Evolutionary conservation across 164 flowering plant genomes (phyloP).

Genomic region (Piper longum): DNA sequence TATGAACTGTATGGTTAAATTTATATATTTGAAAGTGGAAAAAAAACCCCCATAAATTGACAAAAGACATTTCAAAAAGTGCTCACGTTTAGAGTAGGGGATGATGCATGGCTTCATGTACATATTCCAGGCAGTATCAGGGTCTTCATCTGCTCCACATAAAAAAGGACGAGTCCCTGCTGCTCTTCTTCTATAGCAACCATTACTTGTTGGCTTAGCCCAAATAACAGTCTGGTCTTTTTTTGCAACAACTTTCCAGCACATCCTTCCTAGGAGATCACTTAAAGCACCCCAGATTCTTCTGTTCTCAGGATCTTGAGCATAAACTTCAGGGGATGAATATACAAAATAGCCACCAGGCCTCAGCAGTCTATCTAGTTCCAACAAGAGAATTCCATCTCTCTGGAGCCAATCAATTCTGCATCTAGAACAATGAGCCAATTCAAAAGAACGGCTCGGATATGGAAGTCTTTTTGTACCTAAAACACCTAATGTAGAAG

Average conservation of each 20-base stretch:
- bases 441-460: conserved; percentile 73
- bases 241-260: conserved; percentile 67
- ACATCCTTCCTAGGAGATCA: conserved; percentile 60
- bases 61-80: neutral
- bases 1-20: no score
- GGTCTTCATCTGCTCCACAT: conserved; percentile 51
- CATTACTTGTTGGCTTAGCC: conserved; percentile 59
- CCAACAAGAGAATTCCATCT: conserved; percentile 59
- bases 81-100: conserved; percentile 66
- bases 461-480: conserved; percentile 68
- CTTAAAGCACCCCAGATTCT: conserved; percentile 52
- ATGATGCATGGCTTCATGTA: conserved; percentile 69
- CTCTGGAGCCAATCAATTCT: conserved; percentile 85
- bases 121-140: conserved; percentile 73
- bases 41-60: neutral
- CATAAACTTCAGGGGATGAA: conserved; percentile 84
- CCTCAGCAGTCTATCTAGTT: conserved; percentile 61
- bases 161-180: conserved; percentile 45
- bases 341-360: conserved; percentile 79
- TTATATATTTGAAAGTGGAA: no score
- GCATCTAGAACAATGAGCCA: conserved; percentile 73
- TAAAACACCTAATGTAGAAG: conserved; percentile 60
- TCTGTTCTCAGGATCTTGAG: conserved; percentile 49
- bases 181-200: conserved; percentile 52
- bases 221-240: conserved; percentile 76